Evolutionary conservation across 2,329 filamentous ascomycete genomes (phyloP).

Genomic region (Bipolaris gigantea): DNA sequence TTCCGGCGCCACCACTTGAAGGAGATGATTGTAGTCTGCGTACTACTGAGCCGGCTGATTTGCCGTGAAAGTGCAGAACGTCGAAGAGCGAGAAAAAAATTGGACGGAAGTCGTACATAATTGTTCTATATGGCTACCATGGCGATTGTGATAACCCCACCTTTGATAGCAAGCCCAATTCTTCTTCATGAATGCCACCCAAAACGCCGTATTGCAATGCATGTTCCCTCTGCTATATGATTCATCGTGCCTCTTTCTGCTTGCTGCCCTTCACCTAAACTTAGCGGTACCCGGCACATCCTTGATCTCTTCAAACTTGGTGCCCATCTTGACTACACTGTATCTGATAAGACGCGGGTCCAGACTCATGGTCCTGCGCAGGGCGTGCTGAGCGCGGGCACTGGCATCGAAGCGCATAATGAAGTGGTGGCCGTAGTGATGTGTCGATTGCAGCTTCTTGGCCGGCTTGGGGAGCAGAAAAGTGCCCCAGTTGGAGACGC

Average conservation of each 20-base stretch:
- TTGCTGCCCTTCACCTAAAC: slow-evolving; percentile 37
- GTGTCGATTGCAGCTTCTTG: slow-evolving; percentile 77
- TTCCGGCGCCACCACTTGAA: neutral
- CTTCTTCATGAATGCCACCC: neutral
- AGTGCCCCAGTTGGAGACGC: slow-evolving; percentile 92
- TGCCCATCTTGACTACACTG: slow-evolving; percentile 81
- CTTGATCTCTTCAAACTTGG: slow-evolving; percentile 64
- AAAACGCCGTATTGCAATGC: slow-evolving; percentile 5
- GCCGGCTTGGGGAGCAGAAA: slow-evolving; percentile 82
- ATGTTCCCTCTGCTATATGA: neutral
- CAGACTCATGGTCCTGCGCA: slow-evolving; percentile 74
- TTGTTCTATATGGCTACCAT: neutral
- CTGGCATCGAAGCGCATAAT: slow-evolving; percentile 93
- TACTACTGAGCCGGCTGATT: neutral
- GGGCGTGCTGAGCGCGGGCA: slow-evolving; percentile 69
- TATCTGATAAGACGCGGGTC: slow-evolving; percentile 91
- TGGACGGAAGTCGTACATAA: neutral
- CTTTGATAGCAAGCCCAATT: neutral
- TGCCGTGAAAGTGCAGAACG: neutral
- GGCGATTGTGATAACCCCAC: neutral
- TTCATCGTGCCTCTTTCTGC: neutral
- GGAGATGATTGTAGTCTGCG: no score
- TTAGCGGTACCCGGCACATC: slow-evolving; percentile 58
- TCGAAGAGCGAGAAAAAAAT: neutral
- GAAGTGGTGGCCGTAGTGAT: slow-evolving; percentile 92